Conservation (phyloP, 495 filamentous ascomycete genomes). For the Pyrenopolyporus hunteri region DNA sequence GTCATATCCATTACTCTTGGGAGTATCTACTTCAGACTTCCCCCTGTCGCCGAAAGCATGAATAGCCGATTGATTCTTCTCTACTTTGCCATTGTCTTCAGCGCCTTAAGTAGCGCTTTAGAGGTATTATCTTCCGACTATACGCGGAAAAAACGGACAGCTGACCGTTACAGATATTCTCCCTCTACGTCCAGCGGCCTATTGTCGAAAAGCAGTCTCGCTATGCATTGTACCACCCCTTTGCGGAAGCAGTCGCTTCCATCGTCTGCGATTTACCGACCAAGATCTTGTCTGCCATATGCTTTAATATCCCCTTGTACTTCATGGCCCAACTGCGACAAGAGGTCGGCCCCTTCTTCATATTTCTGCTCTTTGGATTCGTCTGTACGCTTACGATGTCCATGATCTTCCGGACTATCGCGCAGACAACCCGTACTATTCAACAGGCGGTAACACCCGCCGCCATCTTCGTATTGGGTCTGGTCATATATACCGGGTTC, state of each 20-base stretch:
- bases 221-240: constrained; percentile 71
- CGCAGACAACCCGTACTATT: constrained; percentile 68
- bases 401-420: constrained; percentile 70
- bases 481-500: constrained; percentile 85
- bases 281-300: constrained; percentile 51
- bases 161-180: constrained; percentile 52
- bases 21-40: constrained; percentile 39
- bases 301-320: constrained; percentile 64
- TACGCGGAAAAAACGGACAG: not conserved
- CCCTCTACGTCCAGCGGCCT: constrained; percentile 63
- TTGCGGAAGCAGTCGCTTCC: constrained; percentile 63
- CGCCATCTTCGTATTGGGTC: constrained; percentile 69
- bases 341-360: constrained; percentile 64
- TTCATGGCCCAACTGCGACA: constrained; percentile 62
- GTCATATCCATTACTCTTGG: constrained; percentile 70
- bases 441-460: constrained; percentile 75
- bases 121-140: constrained; percentile 6
- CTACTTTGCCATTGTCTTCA: constrained; percentile 21
- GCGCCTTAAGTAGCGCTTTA: constrained; percentile 2
- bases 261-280: constrained; percentile 65
- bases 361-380: constrained; percentile 64
- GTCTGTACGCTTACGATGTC: constrained; percentile 63
- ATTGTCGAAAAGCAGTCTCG: constrained; percentile 70
- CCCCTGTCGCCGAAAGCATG: constrained; percentile 14
- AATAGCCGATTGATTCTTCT: constrained; percentile 10